Evolutionary conservation across 2,329 filamentous ascomycete species (phyloP).

Genomic region (Alternaria triticina): DNA sequence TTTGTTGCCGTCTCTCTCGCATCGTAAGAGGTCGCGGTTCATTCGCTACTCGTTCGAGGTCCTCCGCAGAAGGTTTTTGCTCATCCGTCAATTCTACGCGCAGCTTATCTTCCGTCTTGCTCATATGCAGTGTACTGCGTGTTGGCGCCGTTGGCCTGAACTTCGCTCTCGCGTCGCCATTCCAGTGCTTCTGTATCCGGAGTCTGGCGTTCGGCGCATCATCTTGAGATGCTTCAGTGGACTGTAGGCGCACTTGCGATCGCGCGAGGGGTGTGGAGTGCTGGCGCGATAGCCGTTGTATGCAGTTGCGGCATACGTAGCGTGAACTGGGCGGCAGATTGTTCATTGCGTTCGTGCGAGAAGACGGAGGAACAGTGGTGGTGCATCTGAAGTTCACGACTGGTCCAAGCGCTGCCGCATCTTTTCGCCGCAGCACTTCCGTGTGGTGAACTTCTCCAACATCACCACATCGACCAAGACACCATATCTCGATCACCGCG

Average conservation of each 20-base stretch:
- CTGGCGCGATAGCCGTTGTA: constrained; percentile 10
- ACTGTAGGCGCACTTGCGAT: constrained; percentile 1
- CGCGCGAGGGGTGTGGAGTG: neutral
- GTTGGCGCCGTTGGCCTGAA: neutral
- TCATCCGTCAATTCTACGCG: neutral
- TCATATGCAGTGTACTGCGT: constrained; percentile 1
- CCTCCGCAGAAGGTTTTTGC: neutral
- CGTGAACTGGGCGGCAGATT: constrained; percentile 12
- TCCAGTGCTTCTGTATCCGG: constrained; percentile 15
- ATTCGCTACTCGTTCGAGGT: neutral
- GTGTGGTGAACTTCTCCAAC: constrained; percentile 12
- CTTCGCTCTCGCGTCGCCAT: neutral
- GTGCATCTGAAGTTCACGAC: constrained; percentile 12
- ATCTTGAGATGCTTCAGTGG: constrained; percentile 7
- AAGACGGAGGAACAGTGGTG: neutral
- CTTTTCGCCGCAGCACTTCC: constrained; percentile 40
- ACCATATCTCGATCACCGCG: too few relatives aligned
- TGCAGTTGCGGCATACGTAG: constrained; percentile 31
- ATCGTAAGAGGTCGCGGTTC: constrained; percentile 4
- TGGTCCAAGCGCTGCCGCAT: constrained; percentile 32
- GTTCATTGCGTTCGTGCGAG: constrained; percentile 12
- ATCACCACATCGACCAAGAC: neutral
- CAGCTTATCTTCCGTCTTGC: neutral
- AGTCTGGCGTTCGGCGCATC: constrained; percentile 4
- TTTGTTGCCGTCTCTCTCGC: constrained; percentile 8